phyloP scores from a whole-genome alignment of 139 green algal species.

The Closterium sp. region DNA sequence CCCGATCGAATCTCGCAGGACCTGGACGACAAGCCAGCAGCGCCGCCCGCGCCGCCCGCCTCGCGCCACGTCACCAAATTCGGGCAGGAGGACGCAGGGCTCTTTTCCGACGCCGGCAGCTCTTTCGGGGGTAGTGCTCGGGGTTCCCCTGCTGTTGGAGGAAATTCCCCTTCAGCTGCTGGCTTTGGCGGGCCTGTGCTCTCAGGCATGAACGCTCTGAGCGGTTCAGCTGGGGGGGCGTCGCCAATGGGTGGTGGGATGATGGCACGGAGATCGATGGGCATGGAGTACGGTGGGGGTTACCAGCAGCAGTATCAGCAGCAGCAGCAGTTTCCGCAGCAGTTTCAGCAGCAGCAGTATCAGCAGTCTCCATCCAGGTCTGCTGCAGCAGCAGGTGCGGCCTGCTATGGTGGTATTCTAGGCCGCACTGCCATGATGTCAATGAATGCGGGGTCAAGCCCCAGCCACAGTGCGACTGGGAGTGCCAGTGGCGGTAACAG shows the following conservation, averaged over 20 bases:
- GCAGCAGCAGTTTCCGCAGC: not conserved
- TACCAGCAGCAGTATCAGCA: not conserved
- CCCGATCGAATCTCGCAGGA: not conserved
- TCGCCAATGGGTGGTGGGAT: not conserved
- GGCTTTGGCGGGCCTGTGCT: not conserved
- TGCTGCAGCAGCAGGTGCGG: not conserved
- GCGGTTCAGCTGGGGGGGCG: too few species aligned
- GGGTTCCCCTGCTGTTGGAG: not conserved
- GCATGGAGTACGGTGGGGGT: not conserved
- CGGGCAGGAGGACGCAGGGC: not conserved
- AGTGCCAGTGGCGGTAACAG: not conserved
- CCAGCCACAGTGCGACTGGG: not conserved
- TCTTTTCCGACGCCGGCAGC: not conserved
- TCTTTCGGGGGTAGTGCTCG: not conserved
- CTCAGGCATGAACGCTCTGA: not conserved
- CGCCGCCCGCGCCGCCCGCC: too few species aligned
- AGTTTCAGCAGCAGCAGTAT: not conserved
- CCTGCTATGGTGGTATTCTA: not conserved
- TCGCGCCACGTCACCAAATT: not conserved
- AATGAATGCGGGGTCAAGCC: not conserved
- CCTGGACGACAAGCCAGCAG: not conserved
- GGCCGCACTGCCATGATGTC: not conserved
- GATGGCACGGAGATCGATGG: not conserved
- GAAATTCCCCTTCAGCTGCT: not conserved
- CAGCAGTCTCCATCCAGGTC: not conserved